A percentile compares a stretch with the other conserved stretches of the same genome.
phyloP scores from a whole-genome alignment of 225 moss, liverwort and hornwort genomes.

The Pseudisothecium myosuroides region DNA sequence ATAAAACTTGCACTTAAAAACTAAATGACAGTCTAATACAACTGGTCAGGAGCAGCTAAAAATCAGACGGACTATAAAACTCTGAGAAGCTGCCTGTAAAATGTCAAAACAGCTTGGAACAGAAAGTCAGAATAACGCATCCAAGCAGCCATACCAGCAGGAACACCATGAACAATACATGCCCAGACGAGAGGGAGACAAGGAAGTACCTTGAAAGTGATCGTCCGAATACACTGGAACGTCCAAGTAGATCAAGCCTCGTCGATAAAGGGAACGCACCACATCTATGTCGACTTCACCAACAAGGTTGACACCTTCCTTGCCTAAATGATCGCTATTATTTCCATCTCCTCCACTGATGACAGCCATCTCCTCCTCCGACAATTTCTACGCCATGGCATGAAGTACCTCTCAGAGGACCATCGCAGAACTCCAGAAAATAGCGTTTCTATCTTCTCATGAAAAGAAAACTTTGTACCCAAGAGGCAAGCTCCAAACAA shows the following conservation, averaged over 20 bases:
- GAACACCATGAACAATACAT: not conserved
- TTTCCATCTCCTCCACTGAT: conserved; percentile 75
- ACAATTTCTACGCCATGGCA: conserved; percentile 55
- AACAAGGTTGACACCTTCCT: conserved; percentile 84
- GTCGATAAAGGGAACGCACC: conserved; percentile 77
- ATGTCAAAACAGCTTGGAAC: not conserved
- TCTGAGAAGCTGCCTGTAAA: not conserved
- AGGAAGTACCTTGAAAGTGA: conserved; percentile 81
- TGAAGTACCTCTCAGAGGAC: not conserved
- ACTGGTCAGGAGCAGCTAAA: not conserved
- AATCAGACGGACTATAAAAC: not conserved
- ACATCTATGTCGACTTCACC: conserved; percentile 85
- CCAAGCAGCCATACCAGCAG: not conserved
- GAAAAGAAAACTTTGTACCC: not conserved
- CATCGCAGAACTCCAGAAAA: not conserved
- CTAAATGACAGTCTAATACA: not conserved
- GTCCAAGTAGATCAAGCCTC: conserved; percentile 83
- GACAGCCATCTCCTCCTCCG: conserved; percentile 86
- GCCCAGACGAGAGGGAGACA: not conserved
- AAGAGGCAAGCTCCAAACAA: not conserved
- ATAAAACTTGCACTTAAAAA: not conserved
- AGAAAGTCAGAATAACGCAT: not conserved
- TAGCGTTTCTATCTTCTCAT: not conserved
- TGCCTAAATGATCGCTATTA: conserved; percentile 44
- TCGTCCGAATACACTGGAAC: conserved; percentile 98